Base-by-base conservation (phyloP, 805 yeast genomes). In the Barnettozyma californica region DNA sequence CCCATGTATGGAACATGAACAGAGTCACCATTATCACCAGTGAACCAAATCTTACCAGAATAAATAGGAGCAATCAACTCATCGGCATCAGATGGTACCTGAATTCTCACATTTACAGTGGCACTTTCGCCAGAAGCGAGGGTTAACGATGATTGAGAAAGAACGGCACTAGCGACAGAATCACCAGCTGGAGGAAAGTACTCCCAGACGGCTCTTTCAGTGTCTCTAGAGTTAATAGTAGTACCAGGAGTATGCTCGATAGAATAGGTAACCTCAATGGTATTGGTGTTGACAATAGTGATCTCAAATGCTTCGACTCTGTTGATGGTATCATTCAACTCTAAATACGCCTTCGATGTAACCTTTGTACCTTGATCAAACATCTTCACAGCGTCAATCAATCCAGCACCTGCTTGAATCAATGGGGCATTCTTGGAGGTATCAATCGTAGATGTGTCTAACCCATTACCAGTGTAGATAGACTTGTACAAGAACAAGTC, bases 1-100 rank as follows among this genome's bases (percentile, higher is more conserved):
- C 57, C 57, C 54, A 53, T 43, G 47, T 53, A 53, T 19, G 57
- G 57, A 34, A 53, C 55, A 27, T 39, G 27, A 11, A 49, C 44
- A 9, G 41, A 8, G 14, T 53, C 55, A 31, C 55, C 57, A 26
- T 53, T 53, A 27, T 43, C 48, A 45, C 56, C 56, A 16, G 4
- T 9, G 38, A 53, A 46, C 16, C 19, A 7, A 16, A 53, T 43
- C 34, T 48, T 53, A 51, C 56, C 56, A 29, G 34, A 43, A 29
- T 45, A 53, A 4, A 47, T 23, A 10, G 56, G 44, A 19, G 48
- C 54, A 31, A 23, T 2, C 18, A 23, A 14, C 5, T 10, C 16
- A 8, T 38, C 44, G n/a, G 39, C 29, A 18, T 23, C 44, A 2
- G 41, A n/a, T 29, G 54, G 53, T 13, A 47, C 21, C 11, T 40